Conservation (phyloP, 2,329 filamentous ascomycete species). For the Xylariaceae sp. region DNA sequence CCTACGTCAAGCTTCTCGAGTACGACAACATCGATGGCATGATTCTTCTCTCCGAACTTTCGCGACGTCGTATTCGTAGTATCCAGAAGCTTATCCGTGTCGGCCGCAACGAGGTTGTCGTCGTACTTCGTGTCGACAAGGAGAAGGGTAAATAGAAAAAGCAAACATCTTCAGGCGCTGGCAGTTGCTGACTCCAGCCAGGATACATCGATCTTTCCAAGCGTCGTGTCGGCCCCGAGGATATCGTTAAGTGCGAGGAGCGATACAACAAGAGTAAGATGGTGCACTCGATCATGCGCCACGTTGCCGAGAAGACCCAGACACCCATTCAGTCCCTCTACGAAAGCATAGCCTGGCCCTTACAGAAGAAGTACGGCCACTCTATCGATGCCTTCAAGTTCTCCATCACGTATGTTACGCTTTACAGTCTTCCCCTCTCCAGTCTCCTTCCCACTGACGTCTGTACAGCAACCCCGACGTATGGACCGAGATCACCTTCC, state of each 20-base stretch:
- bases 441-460: slow-evolving; percentile 1
- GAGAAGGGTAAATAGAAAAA: slow-evolving; percentile 68
- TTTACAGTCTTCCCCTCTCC: slow-evolving; percentile 14
- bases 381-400: slow-evolving; percentile 98
- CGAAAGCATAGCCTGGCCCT: slow-evolving; percentile 89
- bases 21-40: slow-evolving; percentile 99
- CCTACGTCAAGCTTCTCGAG: slow-evolving; percentile 98
- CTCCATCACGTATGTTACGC: slow-evolving; percentile 72
- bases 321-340: slow-evolving; percentile 93
- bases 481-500: slow-evolving; percentile 89
- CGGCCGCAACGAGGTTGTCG: slow-evolving; percentile 96
- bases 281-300: slow-evolving; percentile 97
- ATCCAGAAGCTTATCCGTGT: slow-evolving; percentile 99
- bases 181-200: slow-evolving; percentile 32
- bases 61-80: slow-evolving; percentile 93
- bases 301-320: slow-evolving; percentile 95
- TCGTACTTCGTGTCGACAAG: slow-evolving; percentile 97
- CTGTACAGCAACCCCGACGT: slow-evolving; percentile 76
- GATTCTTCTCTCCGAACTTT: slow-evolving; percentile 97
- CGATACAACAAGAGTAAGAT: slow-evolving; percentile 99
- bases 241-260: slow-evolving; percentile 98
- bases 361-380: slow-evolving; percentile 97
- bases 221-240: slow-evolving; percentile 93
- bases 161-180: slow-evolving; percentile 9
- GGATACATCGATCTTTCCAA: slow-evolving; percentile 98